Percentiles rank a stretch among this genome's conserved stretches.
Conservation (phyloP, 306 rosid species). For the Cajanus cajan region DNA sequence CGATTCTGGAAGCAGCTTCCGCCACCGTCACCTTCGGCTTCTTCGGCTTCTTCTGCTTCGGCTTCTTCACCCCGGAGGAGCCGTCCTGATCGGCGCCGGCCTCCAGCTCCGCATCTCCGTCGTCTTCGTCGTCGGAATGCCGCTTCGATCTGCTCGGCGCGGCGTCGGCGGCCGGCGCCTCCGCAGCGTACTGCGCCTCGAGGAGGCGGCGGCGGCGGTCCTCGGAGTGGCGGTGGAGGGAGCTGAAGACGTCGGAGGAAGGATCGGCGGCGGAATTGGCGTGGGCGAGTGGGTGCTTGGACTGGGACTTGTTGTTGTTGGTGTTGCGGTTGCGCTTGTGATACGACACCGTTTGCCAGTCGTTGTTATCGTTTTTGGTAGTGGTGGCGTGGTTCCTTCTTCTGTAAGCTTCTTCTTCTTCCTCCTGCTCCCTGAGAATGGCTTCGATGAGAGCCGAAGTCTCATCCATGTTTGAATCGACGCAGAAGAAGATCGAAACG, state of each 20-base stretch:
- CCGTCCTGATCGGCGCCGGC: slow-evolving; percentile 30
- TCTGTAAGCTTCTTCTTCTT: slow-evolving; percentile 34
- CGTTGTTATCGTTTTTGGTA: slow-evolving; percentile 8
- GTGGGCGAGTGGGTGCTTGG: slow-evolving; percentile 19
- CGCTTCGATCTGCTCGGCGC: slow-evolving; percentile 40
- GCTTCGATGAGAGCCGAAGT: slow-evolving; percentile 61
- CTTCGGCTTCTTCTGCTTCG: slow-evolving; percentile 51
- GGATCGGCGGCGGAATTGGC: slow-evolving; percentile 12
- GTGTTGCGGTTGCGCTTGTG: slow-evolving; percentile 51
- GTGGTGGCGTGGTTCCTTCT: not conserved
- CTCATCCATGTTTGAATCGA: slow-evolving; percentile 49
- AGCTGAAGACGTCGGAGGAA: slow-evolving; percentile 42
- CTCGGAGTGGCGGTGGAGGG: slow-evolving; percentile 50
- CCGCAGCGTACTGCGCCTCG: slow-evolving; percentile 38
- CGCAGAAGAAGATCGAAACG: not conserved
- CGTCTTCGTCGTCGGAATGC: slow-evolving; percentile 41
- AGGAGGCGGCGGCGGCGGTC: slow-evolving; percentile 43
- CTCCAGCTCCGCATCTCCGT: slow-evolving; percentile 31
- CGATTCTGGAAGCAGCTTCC: slow-evolving; percentile 60
- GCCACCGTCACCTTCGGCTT: slow-evolving; percentile 56
- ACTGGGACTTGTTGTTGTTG: slow-evolving; percentile 40
- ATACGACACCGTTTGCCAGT: slow-evolving; percentile 65
- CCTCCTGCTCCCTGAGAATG: slow-evolving; percentile 57
- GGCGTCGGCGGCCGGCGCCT: not conserved
- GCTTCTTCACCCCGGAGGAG: slow-evolving; percentile 41